These are phyloP conservation scores for Ilyonectria destructans DNA, from an alignment of 2,329 filamentous ascomycete species.

Conservation along the genomic window DNA sequence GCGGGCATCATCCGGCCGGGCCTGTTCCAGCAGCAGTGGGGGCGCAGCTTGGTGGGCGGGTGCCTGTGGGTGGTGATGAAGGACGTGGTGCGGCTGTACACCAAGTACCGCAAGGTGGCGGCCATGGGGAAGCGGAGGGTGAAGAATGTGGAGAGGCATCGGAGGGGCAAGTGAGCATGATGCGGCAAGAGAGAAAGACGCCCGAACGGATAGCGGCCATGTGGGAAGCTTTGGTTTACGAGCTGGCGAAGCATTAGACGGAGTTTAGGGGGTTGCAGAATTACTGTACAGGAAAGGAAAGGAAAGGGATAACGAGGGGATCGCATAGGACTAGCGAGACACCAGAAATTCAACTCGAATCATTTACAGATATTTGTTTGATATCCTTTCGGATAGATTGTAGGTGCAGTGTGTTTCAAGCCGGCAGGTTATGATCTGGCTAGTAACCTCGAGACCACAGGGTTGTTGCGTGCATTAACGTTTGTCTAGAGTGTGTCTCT, in stretches of 20 bases:
- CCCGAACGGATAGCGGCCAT: neutral
- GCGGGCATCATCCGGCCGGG: conserved; percentile 65
- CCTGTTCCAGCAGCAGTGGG: conserved; percentile 89
- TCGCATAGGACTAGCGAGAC: conserved; percentile 1
- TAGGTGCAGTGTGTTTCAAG: neutral
- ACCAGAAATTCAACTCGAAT: conserved; percentile 1
- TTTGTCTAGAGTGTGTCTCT: neutral
- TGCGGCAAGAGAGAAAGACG: neutral
- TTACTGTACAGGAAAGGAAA: neutral
- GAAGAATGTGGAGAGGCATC: conserved; percentile 64
- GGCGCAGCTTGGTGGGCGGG: conserved; percentile 89
- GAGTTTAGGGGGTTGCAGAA: conserved; percentile 18
- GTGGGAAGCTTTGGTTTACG: conserved; percentile 6
- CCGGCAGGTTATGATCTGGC: too few relatives aligned
- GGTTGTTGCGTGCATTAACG: too few relatives aligned
- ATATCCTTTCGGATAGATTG: neutral
- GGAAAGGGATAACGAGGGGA: neutral
- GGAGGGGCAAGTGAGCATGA: conserved; percentile 58
- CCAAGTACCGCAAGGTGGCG: conserved; percentile 75
- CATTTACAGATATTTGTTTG: neutral
- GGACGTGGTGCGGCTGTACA: conserved; percentile 74
- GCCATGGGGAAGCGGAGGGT: conserved; percentile 70
- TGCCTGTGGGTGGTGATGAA: conserved; percentile 91
- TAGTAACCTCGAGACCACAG: too few relatives aligned
- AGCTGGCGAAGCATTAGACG: conserved; percentile 22